Base-by-base conservation (phyloP, 2,329 filamentous ascomycete species). In the Ascochyta rabiei region DNA sequence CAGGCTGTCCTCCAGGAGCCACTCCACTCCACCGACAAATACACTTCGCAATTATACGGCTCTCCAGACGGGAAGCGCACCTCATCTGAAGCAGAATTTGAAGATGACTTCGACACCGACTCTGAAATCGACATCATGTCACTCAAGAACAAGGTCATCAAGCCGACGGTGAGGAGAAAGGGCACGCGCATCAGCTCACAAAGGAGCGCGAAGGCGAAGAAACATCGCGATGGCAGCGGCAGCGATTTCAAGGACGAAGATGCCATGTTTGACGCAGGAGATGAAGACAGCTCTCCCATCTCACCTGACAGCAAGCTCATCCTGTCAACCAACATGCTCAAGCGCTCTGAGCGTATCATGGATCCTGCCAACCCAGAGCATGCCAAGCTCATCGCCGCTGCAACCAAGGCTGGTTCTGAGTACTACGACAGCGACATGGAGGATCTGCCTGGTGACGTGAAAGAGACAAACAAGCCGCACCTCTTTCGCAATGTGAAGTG, bases 401-500 rank as follows among this genome's bases (percentile, higher is more conserved):
- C 67, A n/a, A 45, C 40, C 16, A 69, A 67, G 37, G 60, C 52
- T 7, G 63, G 64, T 12, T 5, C 34, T 13, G 64, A 70, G 7
- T 64, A 68, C 59, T 71, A 71, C 51, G 64, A 69, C 46, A 63
- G 59, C 24, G 69, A 70, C 12, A 61, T 50, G 2, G 58, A 63
- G 1, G 61, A 66, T 10, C 37, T 63, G 4, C 54, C 51, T 1
- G 63, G 58, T n/a, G 34, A 48, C 6, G 55, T 60, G 33, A 63
- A 64, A 12, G 58, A 56, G 15, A 62, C 61, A 19, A 52, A 31
- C 34, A 64, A 66, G 40, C 56, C 62, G 1, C 38, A 67, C 1
- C 52, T 68, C 16, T 71, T 67, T 53, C 62, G 65, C 23, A 71
- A 70, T 45, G 65, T 71, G 13, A 42, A 41, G 1, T 71, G 66